Conservation (phyloP, 306 rosid species). For the Fragaria ananassa region DNA sequence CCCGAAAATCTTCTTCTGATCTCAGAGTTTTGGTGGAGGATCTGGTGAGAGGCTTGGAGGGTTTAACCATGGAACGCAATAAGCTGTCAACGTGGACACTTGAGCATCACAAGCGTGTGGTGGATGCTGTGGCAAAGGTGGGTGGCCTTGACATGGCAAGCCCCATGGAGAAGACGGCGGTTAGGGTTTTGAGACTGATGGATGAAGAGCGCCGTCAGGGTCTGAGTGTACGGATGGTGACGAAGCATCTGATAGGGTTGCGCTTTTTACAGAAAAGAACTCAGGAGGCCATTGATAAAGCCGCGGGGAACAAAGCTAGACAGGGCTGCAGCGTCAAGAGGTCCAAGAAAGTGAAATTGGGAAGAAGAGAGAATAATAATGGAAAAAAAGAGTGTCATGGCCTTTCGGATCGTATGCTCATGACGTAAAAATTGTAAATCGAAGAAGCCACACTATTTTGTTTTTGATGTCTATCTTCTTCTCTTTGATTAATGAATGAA, state of each 20-base stretch:
- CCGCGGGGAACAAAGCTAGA: not conserved
- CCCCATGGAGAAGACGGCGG: not conserved
- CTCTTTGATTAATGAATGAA: not conserved
- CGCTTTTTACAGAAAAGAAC: not conserved
- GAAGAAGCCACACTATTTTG: not conserved
- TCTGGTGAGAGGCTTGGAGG: not conserved
- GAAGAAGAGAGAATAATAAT: not conserved
- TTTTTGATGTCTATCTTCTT: too few species aligned
- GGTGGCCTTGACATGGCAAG: not conserved
- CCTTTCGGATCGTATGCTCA: not conserved
- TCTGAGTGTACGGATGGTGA: not conserved
- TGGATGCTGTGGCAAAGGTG: not conserved
- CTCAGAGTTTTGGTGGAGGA: not conserved
- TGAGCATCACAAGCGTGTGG: not conserved
- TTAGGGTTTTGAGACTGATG: not conserved
- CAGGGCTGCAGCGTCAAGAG: not conserved
- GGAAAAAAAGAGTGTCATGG: not conserved
- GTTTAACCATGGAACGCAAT: not conserved
- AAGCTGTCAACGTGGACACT: not conserved
- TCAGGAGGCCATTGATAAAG: not conserved
- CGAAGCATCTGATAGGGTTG: not conserved
- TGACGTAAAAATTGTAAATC: not conserved
- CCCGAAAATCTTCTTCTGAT: not conserved
- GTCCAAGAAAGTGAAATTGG: not conserved
- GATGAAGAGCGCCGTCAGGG: conserved; percentile 1